Conservation (phyloP, 441 rosid genomes). For the Cnidoscolus chayamansa region DNA sequence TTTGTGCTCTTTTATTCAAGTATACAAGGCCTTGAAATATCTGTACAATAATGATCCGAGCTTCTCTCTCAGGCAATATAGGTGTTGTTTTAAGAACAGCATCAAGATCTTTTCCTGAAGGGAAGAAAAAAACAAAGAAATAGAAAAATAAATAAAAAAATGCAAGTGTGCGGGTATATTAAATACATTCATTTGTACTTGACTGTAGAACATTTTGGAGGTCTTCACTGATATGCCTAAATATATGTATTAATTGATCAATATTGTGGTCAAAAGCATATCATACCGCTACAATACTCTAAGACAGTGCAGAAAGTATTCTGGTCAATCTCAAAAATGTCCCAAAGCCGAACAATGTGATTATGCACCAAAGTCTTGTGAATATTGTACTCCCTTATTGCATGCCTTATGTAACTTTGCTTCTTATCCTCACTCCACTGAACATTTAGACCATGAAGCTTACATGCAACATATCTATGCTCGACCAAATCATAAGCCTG, state of each 20-base stretch:
- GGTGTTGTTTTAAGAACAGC: slow-evolving; percentile 94
- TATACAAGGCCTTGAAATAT: slow-evolving; percentile 95
- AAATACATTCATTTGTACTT: slow-evolving; percentile 7
- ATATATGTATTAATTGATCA: slow-evolving; percentile 14
- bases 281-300: slow-evolving; percentile 92
- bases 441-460: slow-evolving; percentile 96
- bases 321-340: slow-evolving; percentile 94
- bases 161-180: slow-evolving; percentile 15
- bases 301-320: slow-evolving; percentile 97
- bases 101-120: slow-evolving; percentile 95
- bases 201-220: neutral
- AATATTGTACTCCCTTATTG: slow-evolving; percentile 91
- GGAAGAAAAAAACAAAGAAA: slow-evolving; percentile 11
- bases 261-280: slow-evolving; percentile 9
- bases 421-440: slow-evolving; percentile 99
- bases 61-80: slow-evolving; percentile 90
- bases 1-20: slow-evolving; percentile 78
- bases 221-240: slow-evolving; percentile 4
- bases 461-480: slow-evolving; percentile 95
- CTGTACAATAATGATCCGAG: slow-evolving; percentile 87
- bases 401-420: slow-evolving; percentile 95
- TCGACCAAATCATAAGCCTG: slow-evolving; percentile 99
- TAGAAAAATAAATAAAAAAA: neutral
- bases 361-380: slow-evolving; percentile 97
- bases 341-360: slow-evolving; percentile 99